These are phyloP conservation scores for Xeromyces bisporus DNA, from an alignment of 495 filamentous ascomycete species.

Conservation along the genomic window DNA sequence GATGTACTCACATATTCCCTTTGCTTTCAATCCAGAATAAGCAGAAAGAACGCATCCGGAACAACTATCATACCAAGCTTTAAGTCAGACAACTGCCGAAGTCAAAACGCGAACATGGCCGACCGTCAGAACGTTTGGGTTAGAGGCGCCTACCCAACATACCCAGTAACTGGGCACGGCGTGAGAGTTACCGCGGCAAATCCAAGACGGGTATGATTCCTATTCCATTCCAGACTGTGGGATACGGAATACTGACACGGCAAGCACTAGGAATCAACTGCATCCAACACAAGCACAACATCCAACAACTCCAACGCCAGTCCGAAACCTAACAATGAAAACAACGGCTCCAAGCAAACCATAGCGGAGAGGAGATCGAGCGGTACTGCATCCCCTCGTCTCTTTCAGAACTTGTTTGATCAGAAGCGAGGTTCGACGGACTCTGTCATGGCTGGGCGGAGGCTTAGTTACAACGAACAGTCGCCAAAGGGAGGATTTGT, in stretches of 20 bases:
- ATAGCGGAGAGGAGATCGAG: slow-evolving; percentile 20
- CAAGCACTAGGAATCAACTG: slow-evolving; percentile 9
- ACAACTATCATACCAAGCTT: too few species aligned
- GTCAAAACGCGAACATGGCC: slow-evolving; percentile 27
- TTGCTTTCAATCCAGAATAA: too few species aligned
- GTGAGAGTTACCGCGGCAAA: slow-evolving; percentile 3
- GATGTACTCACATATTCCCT: too few species aligned
- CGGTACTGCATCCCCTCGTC: slow-evolving; percentile 11
- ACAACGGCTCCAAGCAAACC: too few species aligned
- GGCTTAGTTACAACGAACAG: slow-evolving; percentile 36
- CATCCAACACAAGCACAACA: slow-evolving; percentile 10
- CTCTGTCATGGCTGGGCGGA: slow-evolving; percentile 17
- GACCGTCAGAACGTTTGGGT: slow-evolving; percentile 28
- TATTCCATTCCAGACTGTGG: background rate
- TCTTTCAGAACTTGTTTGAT: slow-evolving; percentile 32
- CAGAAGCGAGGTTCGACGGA: slow-evolving; percentile 35
- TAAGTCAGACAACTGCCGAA: slow-evolving; percentile 10
- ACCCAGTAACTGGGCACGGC: slow-evolving; percentile 4
- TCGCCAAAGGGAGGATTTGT: slow-evolving; percentile 24
- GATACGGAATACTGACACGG: slow-evolving; percentile 1
- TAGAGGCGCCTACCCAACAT: slow-evolving; percentile 15
- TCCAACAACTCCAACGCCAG: slow-evolving; percentile 2
- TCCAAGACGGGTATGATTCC: slow-evolving; percentile 8
- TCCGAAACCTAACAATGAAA: slow-evolving; percentile 1
- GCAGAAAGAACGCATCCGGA: background rate